Percentiles rank a stretch among this genome's conserved stretches.
Evolutionary conservation across 768 basidiomycete genomes (phyloP).

Genomic region (Agaricus sinodeliciosus): DNA sequence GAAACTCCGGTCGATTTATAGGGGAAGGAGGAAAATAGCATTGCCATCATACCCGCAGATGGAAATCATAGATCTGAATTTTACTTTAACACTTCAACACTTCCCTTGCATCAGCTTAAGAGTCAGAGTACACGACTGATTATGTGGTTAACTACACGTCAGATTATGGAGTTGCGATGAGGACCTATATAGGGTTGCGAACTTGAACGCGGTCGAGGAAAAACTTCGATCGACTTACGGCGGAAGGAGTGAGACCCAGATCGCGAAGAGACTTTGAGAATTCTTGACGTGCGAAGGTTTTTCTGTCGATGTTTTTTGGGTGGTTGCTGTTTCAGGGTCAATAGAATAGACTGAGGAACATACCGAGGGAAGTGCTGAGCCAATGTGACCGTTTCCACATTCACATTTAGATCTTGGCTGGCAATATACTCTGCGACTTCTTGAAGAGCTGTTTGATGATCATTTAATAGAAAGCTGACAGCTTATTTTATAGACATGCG

Average conservation of each 20-base stretch:
- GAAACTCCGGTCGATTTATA: slow-evolving; percentile 34
- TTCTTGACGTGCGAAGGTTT: slow-evolving; percentile 67
- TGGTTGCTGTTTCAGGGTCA: background rate
- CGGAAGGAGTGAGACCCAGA: slow-evolving; percentile 86
- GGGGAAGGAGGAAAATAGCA: slow-evolving; percentile 59
- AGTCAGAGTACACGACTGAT: slow-evolving; percentile 10
- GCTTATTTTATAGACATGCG: background rate
- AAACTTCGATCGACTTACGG: slow-evolving; percentile 41
- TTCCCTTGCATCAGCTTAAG: background rate
- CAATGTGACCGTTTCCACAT: slow-evolving; percentile 74
- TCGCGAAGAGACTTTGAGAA: slow-evolving; percentile 77
- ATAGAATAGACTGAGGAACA: slow-evolving; percentile 11
- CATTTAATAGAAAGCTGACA: background rate
- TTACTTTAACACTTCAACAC: no score
- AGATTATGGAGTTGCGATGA: slow-evolving; percentile 38
- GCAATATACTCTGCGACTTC: slow-evolving; percentile 89
- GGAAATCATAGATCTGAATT: no score
- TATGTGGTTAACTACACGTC: slow-evolving; percentile 1
- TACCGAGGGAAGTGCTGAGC: slow-evolving; percentile 84
- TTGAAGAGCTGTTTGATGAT: slow-evolving; percentile 50
- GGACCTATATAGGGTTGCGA: slow-evolving; percentile 30
- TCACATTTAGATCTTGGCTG: slow-evolving; percentile 58
- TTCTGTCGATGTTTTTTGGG: slow-evolving; percentile 36
- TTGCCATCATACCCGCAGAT: no score
- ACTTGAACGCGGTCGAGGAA: background rate